phyloP scores from a whole-genome alignment of 306 rosid genomes.

The Arachis stenosperma region DNA sequence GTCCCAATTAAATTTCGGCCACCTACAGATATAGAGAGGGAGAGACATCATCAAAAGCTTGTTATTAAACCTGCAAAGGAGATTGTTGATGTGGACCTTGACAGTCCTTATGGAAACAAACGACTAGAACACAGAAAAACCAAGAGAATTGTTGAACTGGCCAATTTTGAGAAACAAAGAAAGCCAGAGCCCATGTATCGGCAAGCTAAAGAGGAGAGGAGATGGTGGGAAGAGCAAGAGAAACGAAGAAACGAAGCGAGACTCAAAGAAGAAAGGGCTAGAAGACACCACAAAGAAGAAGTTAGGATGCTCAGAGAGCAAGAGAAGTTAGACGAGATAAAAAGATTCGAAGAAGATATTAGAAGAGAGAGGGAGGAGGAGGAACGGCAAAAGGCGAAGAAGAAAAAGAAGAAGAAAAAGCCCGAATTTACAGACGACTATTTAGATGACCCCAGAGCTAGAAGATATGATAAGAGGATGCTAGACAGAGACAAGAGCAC shows the following conservation, averaged over 20 bases:
- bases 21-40: constrained; percentile 61
- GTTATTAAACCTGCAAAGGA: constrained; percentile 79
- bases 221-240: constrained; percentile 81
- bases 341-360: constrained; percentile 71
- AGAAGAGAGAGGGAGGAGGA: constrained; percentile 93
- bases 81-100: constrained; percentile 63
- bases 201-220: constrained; percentile 68
- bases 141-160: constrained; percentile 84
- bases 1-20: constrained; percentile 50
- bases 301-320: constrained; percentile 68
- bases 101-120: constrained; percentile 66
- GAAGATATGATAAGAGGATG: constrained; percentile 74
- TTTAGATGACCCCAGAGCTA: constrained; percentile 67
- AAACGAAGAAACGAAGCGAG: constrained; percentile 65
- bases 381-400: constrained; percentile 80
- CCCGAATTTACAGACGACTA: constrained; percentile 63
- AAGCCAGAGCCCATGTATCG: constrained; percentile 58
- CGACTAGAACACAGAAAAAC: constrained; percentile 73
- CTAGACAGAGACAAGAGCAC: constrained; percentile 69
- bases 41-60: constrained; percentile 76
- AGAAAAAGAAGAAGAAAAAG: constrained; percentile 72
- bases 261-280: constrained; percentile 59
- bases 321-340: constrained; percentile 67
- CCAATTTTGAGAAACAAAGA: constrained; percentile 65
- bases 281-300: constrained; percentile 70